Evolutionary conservation across 805 yeast species (phyloP).

Genomic region (Pichia kluyveri): DNA sequence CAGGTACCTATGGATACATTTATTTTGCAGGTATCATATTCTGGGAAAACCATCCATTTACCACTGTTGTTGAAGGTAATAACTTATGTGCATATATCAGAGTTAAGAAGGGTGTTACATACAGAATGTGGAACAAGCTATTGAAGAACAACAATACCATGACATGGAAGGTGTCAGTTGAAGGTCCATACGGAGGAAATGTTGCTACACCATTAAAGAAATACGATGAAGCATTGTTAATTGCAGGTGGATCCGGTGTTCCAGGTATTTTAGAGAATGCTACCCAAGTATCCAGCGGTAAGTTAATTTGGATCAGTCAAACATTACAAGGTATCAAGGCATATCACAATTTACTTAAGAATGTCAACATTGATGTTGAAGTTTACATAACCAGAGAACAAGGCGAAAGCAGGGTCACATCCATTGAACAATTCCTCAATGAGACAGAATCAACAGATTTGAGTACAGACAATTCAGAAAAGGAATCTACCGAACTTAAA

Average conservation of each 20-base stretch:
- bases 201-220: constrained; percentile 35
- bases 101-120: constrained; percentile 47
- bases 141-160: constrained; percentile 3
- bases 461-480: constrained; percentile 3
- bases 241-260: constrained; percentile 69
- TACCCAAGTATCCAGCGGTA: constrained; percentile 22
- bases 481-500: neutral
- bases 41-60: constrained; percentile 73
- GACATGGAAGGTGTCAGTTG: constrained; percentile 30
- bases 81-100: constrained; percentile 33
- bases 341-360: constrained; percentile 27
- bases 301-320: constrained; percentile 54
- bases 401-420: neutral
- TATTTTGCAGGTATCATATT: constrained; percentile 44
- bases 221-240: constrained; percentile 41
- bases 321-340: constrained; percentile 37
- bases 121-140: constrained; percentile 27
- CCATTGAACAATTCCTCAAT: neutral
- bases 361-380: constrained; percentile 21
- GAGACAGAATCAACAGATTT: neutral
- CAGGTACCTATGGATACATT: constrained; percentile 50
- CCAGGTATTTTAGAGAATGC: constrained; percentile 44
- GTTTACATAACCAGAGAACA: constrained; percentile 31
- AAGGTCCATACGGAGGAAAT: constrained; percentile 59
- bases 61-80: constrained; percentile 34